These are phyloP conservation scores for Podospora anserina DNA, from an alignment of 495 filamentous ascomycete species.

Conservation along the genomic window DNA sequence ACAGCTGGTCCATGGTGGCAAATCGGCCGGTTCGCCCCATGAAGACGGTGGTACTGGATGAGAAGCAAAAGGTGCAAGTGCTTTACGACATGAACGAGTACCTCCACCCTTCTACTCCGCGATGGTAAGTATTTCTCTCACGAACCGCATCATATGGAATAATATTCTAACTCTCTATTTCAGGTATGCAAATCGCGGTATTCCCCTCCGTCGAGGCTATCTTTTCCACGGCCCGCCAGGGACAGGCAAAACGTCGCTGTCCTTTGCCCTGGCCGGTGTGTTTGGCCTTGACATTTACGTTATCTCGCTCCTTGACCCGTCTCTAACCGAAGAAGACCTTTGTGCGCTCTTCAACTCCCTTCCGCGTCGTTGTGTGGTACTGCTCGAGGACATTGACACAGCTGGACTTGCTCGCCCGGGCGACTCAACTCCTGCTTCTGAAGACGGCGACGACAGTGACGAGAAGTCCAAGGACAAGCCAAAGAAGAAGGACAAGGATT, in stretches of 20 bases:
- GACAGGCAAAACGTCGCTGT: slow-evolving; percentile 59
- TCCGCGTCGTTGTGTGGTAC: slow-evolving; percentile 61
- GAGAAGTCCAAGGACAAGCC: slow-evolving; percentile 16
- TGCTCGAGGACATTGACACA: slow-evolving; percentile 71
- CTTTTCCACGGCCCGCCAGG: slow-evolving; percentile 74
- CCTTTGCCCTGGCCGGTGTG: slow-evolving; percentile 64
- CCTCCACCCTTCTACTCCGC: slow-evolving; percentile 65
- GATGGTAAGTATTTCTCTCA: slow-evolving; percentile 45
- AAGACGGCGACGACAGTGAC: slow-evolving; percentile 10
- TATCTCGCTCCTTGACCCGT: slow-evolving; percentile 59
- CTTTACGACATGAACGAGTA: slow-evolving; percentile 86
- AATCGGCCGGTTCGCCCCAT: slow-evolving; percentile 72
- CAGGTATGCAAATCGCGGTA: slow-evolving; percentile 71
- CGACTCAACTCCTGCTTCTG: slow-evolving; percentile 1
- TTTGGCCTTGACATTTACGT: slow-evolving; percentile 69
- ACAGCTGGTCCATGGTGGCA: slow-evolving; percentile 63
- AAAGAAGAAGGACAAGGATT: slow-evolving; percentile 14
- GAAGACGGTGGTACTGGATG: slow-evolving; percentile 79
- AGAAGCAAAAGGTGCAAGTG: slow-evolving; percentile 65
- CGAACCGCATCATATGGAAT: background rate
- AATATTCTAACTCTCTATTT: background rate
- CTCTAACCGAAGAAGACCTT: slow-evolving; percentile 67
- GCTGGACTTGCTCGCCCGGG: slow-evolving; percentile 56
- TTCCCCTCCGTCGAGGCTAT: slow-evolving; percentile 87
- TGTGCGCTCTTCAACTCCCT: slow-evolving; percentile 62